phyloP scores from a whole-genome alignment of 116 monocot species.

The Posidonia oceanica region DNA sequence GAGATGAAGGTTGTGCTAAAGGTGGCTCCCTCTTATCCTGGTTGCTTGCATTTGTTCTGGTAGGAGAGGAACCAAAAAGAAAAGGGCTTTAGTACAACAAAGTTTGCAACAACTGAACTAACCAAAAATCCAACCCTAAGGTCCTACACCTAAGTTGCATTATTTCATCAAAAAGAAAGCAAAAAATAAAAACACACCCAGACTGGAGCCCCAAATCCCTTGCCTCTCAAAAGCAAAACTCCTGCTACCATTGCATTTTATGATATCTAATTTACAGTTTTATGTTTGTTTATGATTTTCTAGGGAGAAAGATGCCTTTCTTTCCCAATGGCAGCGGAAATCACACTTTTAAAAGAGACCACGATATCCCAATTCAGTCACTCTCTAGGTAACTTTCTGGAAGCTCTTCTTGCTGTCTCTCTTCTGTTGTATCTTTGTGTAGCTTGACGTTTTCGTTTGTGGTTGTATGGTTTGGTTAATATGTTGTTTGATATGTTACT shows the following conservation, averaged over 20 bases:
- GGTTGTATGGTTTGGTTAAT: not conserved
- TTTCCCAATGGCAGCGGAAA: not conserved
- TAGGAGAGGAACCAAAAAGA: no score
- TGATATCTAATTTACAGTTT: not conserved
- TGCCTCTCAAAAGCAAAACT: no score
- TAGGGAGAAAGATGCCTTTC: constrained; percentile 7
- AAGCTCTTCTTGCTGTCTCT: not conserved
- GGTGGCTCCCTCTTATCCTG: no score
- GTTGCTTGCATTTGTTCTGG: no score
- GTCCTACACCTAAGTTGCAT: no score
- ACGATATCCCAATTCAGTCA: not conserved
- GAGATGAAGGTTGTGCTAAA: no score
- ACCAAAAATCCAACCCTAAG: no score
- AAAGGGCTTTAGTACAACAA: no score
- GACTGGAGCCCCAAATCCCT: no score
- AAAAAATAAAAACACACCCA: no score
- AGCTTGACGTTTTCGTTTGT: not conserved
- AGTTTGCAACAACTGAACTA: no score
- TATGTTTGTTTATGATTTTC: constrained; percentile 1
- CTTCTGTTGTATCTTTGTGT: not conserved
- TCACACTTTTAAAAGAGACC: not conserved
- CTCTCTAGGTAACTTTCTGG: not conserved
- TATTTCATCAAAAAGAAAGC: no score
- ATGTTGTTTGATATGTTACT: not conserved
- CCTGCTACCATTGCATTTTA: not conserved